A percentile compares a stretch with the other conserved stretches of the same genome.
Evolutionary conservation across 257 asterid species (phyloP).

Genomic region (Cynanchum wilfordii): DNA sequence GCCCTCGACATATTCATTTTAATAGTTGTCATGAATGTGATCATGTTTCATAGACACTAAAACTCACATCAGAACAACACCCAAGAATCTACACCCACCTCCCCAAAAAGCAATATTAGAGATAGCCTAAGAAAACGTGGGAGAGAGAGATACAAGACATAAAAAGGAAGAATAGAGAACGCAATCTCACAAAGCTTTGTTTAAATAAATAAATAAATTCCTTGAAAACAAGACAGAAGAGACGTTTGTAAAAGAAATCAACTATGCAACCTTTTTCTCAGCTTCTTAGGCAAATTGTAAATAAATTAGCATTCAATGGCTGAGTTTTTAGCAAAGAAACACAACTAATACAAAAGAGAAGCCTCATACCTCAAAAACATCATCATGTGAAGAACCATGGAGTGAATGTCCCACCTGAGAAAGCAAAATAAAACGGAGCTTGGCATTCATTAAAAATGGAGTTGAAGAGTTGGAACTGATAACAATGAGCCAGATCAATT

Average conservation of each 20-base stretch:
- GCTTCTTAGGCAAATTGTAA: neutral
- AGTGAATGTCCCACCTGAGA: constrained; percentile 39
- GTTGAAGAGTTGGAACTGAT: neutral
- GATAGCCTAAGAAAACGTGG: neutral
- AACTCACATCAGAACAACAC: neutral
- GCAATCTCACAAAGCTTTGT: neutral
- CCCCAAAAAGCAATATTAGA: neutral
- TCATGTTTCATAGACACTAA: neutral
- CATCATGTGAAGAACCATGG: constrained; percentile 32
- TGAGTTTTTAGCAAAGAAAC: neutral
- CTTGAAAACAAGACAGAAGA: neutral
- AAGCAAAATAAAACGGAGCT: neutral
- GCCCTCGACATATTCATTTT: neutral
- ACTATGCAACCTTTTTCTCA: neutral
- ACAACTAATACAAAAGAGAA: neutral
- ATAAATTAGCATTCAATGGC: neutral
- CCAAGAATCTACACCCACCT: neutral
- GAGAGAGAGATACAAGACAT: neutral
- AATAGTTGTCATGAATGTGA: too few relatives aligned
- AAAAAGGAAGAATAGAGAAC: neutral
- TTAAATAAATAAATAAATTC: neutral
- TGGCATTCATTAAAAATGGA: neutral
- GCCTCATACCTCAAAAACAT: constrained; percentile 32
- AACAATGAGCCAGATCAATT: constrained; percentile 3
- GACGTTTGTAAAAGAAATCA: neutral